Conservation (phyloP, 768 basidiomycete species). For the Russula olivacea region DNA sequence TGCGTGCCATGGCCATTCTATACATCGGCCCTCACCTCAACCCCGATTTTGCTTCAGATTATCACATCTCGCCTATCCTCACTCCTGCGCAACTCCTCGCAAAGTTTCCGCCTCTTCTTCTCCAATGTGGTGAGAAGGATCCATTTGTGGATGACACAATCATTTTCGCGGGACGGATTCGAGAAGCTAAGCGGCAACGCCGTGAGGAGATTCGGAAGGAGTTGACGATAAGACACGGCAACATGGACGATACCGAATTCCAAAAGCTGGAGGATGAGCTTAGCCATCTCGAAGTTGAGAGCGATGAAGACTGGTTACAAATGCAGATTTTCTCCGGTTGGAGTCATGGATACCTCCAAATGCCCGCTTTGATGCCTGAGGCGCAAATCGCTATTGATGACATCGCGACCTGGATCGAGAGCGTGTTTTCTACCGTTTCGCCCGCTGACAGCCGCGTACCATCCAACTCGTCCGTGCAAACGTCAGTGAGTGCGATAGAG, state of each 20-base stretch:
- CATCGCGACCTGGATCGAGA: constrained; percentile 87
- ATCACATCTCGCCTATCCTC: constrained; percentile 92
- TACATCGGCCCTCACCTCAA: constrained; percentile 92
- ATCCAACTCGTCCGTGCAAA: constrained; percentile 4
- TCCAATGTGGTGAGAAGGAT: constrained; percentile 94
- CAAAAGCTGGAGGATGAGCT: constrained; percentile 40
- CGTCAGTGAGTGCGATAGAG: constrained; percentile 7
- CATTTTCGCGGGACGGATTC: constrained; percentile 90
- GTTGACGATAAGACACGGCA: constrained; percentile 56
- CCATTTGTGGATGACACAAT: constrained; percentile 96
- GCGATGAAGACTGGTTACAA: constrained; percentile 92
- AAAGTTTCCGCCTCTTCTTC: constrained; percentile 87
- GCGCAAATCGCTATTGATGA: constrained; percentile 74
- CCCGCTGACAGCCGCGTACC: constrained; percentile 1
- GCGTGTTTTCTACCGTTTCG: constrained; percentile 47
- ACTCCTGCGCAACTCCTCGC: constrained; percentile 78
- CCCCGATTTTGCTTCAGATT: constrained; percentile 93
- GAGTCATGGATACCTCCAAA: constrained; percentile 97
- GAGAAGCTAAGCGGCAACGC: constrained; percentile 87
- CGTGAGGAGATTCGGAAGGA: constrained; percentile 61
- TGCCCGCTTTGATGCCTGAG: constrained; percentile 81
- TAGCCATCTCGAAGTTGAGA: constrained; percentile 56
- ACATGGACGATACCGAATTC: constrained; percentile 43
- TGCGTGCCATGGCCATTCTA: constrained; percentile 98
- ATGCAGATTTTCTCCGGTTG: constrained; percentile 91